phyloP scores from a whole-genome alignment of 2,329 filamentous ascomycete species.

The Diplodia scrobiculata region DNA sequence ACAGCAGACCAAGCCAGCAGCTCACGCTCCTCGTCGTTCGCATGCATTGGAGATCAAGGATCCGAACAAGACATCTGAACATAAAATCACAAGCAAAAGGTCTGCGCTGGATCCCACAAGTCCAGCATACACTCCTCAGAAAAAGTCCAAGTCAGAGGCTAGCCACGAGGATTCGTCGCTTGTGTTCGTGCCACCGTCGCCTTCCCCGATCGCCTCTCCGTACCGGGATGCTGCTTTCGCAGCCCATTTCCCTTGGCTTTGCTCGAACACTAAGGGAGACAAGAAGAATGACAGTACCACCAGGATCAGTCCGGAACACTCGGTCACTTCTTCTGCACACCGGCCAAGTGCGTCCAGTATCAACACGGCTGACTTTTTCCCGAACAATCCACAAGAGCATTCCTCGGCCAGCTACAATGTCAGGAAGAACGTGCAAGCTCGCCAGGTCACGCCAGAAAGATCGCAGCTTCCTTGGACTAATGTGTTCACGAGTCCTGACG shows the following conservation, averaged over 20 bases:
- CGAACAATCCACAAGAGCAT: constrained; percentile 42
- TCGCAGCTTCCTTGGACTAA: constrained; percentile 39
- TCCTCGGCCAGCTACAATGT: constrained; percentile 19
- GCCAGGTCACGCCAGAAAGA: constrained; percentile 13
- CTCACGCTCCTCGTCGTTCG: constrained; percentile 40
- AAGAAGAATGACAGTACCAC: constrained; percentile 24
- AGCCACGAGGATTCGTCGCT: constrained; percentile 28
- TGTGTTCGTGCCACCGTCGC: constrained; percentile 37
- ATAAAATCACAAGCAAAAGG: constrained; percentile 1
- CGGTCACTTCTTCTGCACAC: constrained; percentile 34
- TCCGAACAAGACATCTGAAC: constrained; percentile 38
- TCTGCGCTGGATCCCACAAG: constrained; percentile 46
- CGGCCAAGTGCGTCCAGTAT: constrained; percentile 46
- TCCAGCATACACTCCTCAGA: constrained; percentile 44
- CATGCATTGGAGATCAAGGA: constrained; percentile 47
- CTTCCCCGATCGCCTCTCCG: constrained; percentile 38
- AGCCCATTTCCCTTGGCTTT: constrained; percentile 38
- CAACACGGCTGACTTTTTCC: constrained; percentile 48
- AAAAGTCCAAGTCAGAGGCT: constrained; percentile 31
- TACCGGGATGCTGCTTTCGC: constrained; percentile 26
- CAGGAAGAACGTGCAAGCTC: neutral
- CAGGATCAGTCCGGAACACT: constrained; percentile 17
- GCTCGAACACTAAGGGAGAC: constrained; percentile 29
- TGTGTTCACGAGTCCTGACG: constrained; percentile 27
- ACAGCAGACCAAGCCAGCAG: neutral